A percentile compares a stretch with the other conserved stretches of the same genome.
phyloP scores from a whole-genome alignment of 768 basidiomycete species.

The Ramaria sp. region DNA sequence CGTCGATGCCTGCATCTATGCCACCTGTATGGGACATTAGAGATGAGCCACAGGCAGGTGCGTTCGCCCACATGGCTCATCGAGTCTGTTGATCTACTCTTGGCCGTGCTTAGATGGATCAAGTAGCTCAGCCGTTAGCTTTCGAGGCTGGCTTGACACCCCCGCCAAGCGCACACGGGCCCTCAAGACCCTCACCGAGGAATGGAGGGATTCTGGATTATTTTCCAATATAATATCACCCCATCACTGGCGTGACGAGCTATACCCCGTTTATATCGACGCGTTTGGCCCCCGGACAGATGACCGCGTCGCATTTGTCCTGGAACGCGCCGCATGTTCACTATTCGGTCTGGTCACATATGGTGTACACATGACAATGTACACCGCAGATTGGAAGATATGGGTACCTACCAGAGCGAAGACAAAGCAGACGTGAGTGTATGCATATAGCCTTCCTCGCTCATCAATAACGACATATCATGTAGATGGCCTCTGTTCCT shows the following conservation, averaged over 20 bases:
- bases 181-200: slow-evolving; percentile 58
- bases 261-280: slow-evolving; percentile 66
- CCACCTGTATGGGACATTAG: slow-evolving; percentile 33
- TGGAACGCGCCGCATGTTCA: slow-evolving; percentile 84
- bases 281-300: slow-evolving; percentile 45
- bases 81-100: not conserved
- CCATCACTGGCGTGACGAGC: slow-evolving; percentile 77
- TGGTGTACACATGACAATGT: slow-evolving; percentile 85
- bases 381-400: slow-evolving; percentile 46
- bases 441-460: not conserved
- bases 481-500: slow-evolving; percentile 72
- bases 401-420: slow-evolving; percentile 84
- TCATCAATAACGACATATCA: not conserved
- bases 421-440: slow-evolving; percentile 80
- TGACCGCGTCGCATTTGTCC: slow-evolving; percentile 58
- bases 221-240: slow-evolving; percentile 61
- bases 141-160: slow-evolving; percentile 41
- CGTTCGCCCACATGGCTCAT: not conserved
- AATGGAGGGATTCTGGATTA: slow-evolving; percentile 59
- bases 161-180: slow-evolving; percentile 47
- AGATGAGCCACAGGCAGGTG: slow-evolving; percentile 15
- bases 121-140: slow-evolving; percentile 27
- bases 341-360: slow-evolving; percentile 87
- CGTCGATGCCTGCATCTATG: slow-evolving; percentile 41
- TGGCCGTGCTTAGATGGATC: not conserved